These are phyloP conservation scores for Neurospora sp. DNA, from an alignment of 495 filamentous ascomycete species.

Conservation along the genomic window DNA sequence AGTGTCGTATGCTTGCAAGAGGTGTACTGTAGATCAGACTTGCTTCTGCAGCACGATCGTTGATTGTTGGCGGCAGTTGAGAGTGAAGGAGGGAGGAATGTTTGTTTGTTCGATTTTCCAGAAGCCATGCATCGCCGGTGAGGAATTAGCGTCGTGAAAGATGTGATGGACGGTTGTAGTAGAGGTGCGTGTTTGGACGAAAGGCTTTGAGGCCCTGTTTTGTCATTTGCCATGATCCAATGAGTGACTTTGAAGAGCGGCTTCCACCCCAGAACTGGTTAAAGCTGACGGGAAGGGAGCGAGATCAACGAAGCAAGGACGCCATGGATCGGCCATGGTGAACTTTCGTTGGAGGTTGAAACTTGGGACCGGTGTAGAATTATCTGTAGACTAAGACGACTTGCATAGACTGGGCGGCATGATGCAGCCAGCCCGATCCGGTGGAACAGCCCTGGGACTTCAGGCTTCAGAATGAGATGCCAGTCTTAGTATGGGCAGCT, in stretches of 20 bases:
- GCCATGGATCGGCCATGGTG: neutral
- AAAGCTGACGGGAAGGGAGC: neutral
- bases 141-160: neutral
- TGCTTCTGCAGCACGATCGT: neutral
- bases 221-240: neutral
- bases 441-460: conserved; percentile 4
- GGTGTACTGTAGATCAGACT: neutral
- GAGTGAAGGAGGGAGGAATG: neutral
- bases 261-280: neutral
- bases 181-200: neutral
- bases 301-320: neutral
- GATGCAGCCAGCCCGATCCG: conserved; percentile 20
- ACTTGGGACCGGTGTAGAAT: neutral
- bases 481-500: conserved; percentile 32
- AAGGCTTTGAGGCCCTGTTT: neutral
- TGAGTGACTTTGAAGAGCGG: neutral
- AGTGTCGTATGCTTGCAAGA: neutral
- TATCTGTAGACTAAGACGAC: neutral
- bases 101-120: neutral
- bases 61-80: neutral
- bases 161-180: neutral
- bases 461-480: neutral
- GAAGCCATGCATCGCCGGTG: neutral
- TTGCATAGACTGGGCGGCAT: neutral
- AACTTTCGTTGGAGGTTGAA: neutral